phyloP scores from a whole-genome alignment of 441 rosid genomes.

The Erodium moschatum region DNA sequence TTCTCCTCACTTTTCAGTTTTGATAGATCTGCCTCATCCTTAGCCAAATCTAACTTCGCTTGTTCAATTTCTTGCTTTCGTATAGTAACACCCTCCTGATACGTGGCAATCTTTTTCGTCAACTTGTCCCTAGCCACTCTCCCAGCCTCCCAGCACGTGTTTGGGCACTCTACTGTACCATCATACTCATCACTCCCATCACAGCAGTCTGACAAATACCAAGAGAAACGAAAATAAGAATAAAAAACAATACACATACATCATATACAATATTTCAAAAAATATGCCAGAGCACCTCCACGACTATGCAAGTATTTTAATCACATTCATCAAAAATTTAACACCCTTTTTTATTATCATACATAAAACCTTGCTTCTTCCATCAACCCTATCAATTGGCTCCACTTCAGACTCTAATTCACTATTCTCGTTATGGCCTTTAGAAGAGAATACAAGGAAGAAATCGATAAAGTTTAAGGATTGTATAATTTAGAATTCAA shows the following conservation, averaged over 20 bases:
- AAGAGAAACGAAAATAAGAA: not conserved
- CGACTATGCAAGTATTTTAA: not conserved
- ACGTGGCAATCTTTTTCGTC: slow-evolving; percentile 54
- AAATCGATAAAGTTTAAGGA: not conserved
- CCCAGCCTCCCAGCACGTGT: slow-evolving; percentile 95
- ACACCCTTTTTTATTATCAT: not conserved
- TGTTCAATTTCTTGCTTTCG: slow-evolving; percentile 48
- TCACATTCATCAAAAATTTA: not conserved
- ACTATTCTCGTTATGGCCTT: not conserved
- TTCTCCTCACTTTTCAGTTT: slow-evolving; percentile 67
- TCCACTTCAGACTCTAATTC: not conserved
- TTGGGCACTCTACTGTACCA: slow-evolving; percentile 56
- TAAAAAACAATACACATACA: not conserved
- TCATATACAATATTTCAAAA: not conserved
- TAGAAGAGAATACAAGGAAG: slow-evolving; percentile 1
- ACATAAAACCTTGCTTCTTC: not conserved
- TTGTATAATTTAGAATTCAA: not conserved
- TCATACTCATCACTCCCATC: slow-evolving; percentile 97
- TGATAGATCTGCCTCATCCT: slow-evolving; percentile 62
- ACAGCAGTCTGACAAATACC: slow-evolving; percentile 56
- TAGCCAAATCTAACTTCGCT: slow-evolving; percentile 49
- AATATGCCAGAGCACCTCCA: not conserved
- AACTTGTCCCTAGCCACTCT: slow-evolving; percentile 75
- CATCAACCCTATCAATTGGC: not conserved
- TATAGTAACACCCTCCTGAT: slow-evolving; percentile 52